Evolutionary conservation across 176 grass and related monocot species (phyloP).

Genomic region (Oryza coarctata): DNA sequence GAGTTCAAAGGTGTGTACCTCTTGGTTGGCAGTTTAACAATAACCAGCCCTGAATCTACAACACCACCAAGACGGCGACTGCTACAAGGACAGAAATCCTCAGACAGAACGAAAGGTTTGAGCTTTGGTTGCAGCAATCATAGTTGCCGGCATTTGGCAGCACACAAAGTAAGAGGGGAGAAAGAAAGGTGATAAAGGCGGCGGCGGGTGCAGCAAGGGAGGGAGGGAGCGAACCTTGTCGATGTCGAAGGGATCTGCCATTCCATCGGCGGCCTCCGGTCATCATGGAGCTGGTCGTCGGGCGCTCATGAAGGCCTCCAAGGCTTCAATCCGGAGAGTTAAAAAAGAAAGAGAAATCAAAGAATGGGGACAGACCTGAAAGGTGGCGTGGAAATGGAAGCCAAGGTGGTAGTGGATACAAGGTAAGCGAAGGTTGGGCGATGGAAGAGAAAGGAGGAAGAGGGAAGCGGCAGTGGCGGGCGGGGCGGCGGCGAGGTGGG

Average conservation of each 20-base stretch:
- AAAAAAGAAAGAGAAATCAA: not conserved
- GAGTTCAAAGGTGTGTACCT: not conserved
- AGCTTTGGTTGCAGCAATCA: not conserved
- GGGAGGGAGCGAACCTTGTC: conserved; percentile 48
- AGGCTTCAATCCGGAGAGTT: not conserved
- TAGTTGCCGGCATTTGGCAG: not conserved
- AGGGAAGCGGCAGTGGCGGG: not conserved
- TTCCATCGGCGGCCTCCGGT: conserved; percentile 61
- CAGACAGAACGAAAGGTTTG: not conserved
- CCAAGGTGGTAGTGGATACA: not conserved
- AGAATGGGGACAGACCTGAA: not conserved
- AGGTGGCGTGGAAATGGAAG: not conserved
- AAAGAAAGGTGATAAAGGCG: not conserved
- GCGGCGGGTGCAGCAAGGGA: not conserved
- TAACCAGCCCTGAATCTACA: not conserved
- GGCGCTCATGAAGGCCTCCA: conserved; percentile 50
- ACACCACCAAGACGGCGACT: not conserved
- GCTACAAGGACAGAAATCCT: not conserved
- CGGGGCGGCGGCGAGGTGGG: not conserved
- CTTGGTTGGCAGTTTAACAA: not conserved
- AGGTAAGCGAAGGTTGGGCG: not conserved
- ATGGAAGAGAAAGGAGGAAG: not conserved
- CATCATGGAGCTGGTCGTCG: conserved; percentile 57
- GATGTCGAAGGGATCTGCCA: conserved; percentile 92
- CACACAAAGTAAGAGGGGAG: not conserved